Evolutionary conservation across 768 basidiomycete genomes (phyloP).

Genomic region (Phanerochaete carnosa): DNA sequence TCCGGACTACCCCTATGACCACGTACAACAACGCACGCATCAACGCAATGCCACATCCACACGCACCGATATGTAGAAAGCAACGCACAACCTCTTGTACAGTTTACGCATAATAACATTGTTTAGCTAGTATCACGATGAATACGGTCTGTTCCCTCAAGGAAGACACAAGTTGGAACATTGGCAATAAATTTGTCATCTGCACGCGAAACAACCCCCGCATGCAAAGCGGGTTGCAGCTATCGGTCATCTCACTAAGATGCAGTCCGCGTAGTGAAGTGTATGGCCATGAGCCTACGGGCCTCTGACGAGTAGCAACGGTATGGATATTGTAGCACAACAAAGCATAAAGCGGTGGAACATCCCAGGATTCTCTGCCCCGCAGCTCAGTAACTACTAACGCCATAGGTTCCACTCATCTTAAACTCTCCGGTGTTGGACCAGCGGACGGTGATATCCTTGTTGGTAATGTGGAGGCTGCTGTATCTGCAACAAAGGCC

Average conservation of each 20-base stretch:
- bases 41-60: background rate
- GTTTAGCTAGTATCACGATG: background rate
- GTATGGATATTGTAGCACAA: too few species aligned
- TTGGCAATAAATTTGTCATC: background rate
- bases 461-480: slow-evolving; percentile 35
- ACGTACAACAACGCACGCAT: background rate
- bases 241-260: too few species aligned
- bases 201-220: too few species aligned
- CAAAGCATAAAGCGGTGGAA: too few species aligned
- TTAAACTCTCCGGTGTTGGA: slow-evolving; percentile 51
- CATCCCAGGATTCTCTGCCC: background rate
- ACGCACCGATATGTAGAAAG: slow-evolving; percentile 1
- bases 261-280: too few species aligned
- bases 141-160: background rate
- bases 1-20: background rate
- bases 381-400: background rate
- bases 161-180: background rate
- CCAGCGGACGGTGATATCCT: slow-evolving; percentile 43
- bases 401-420: slow-evolving; percentile 49
- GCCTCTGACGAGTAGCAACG: too few species aligned
- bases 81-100: slow-evolving; percentile 2
- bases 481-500: slow-evolving; percentile 35
- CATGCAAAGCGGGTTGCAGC: too few species aligned
- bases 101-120: slow-evolving; percentile 2
- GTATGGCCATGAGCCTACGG: too few species aligned